Conservation (phyloP, 192 early-diverging fungal genomes). For the Cladochytrium replicatum region DNA sequence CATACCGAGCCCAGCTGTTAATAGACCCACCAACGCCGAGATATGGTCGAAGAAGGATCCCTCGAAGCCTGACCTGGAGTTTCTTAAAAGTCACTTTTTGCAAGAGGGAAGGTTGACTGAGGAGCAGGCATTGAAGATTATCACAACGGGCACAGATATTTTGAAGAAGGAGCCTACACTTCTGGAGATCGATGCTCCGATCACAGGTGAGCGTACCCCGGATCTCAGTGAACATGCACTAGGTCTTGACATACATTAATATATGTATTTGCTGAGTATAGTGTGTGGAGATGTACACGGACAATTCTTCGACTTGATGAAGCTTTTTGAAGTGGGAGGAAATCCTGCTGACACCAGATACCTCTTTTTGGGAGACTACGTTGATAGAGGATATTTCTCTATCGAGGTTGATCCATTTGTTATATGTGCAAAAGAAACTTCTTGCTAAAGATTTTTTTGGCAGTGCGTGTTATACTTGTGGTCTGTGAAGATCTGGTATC, state of each 20-base stretch:
- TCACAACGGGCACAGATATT: conserved; percentile 71
- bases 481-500: conserved; percentile 88
- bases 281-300: conserved; percentile 98
- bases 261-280: conserved; percentile 15
- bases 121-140: conserved; percentile 82
- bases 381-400: conserved; percentile 94
- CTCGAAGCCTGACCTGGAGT: conserved; percentile 66
- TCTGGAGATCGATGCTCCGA: conserved; percentile 79
- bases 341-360: conserved; percentile 83
- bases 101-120: conserved; percentile 85
- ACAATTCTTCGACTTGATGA: conserved; percentile 97
- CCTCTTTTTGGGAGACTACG: conserved; percentile 93
- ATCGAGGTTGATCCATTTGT: conserved; percentile 60
- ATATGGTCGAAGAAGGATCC: conserved; percentile 61
- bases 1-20: conserved; percentile 40
- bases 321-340: conserved; percentile 95
- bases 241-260: background rate
- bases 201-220: conserved; percentile 57
- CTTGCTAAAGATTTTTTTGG: background rate
- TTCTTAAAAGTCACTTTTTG: conserved; percentile 86
- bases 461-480: conserved; percentile 87
- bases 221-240: background rate
- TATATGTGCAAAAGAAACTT: background rate
- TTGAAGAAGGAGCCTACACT: conserved; percentile 75
- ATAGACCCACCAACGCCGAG: conserved; percentile 47